Evolutionary conservation across 768 basidiomycete species (phyloP), one percentile per base, ranked within the genome.

Genomic region (Tulasnella sp.): DNA sequence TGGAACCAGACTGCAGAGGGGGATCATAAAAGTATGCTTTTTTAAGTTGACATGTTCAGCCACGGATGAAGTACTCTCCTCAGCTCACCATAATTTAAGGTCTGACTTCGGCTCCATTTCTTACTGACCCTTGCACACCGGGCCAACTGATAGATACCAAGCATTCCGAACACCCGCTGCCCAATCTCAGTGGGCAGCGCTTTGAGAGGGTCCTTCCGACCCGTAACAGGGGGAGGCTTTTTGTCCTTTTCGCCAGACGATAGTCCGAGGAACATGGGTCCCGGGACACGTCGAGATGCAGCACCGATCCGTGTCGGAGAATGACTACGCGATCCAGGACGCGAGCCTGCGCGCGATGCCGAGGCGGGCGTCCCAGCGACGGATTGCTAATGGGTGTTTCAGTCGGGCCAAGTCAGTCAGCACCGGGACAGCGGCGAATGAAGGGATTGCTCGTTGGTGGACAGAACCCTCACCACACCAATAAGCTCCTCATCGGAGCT

Each of bases 51-150:
- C 29, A 7, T 50, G 22, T 31, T 38, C 31, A 38, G 24, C 34
- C 24, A 24, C 2, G 22, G 44, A 9, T 45, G 50, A 27, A 10
- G 10, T 12, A 22, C 22, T 2, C 22, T 43, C 4, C 27, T 42
- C 9, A 29, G 68, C 76, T 57, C 61, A 88, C 92, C 84, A 68
- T 94, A 93, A 70, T 96, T 96, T 61, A 94, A 69, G 0, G 91
- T 87, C 72, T 92, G 89, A 63, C 88, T 92, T 68, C 82, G 82
- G 60, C 76, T 79, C 92, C 92, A 96, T 71, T 90, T 87, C 70
- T 79, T 83, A 49, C 81, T 89, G 3, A 94, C 90, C 31, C 83
- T 71, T 22, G 90, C 79, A 66, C 89, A 92, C 56, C 79, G 76
- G 3, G 87, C 84, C 41, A 94, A 78, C 57, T 89, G 82, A 59